These are phyloP conservation scores for Endogone sp. DNA, from an alignment of 192 early-diverging fungal species.

Conservation along the genomic window DNA sequence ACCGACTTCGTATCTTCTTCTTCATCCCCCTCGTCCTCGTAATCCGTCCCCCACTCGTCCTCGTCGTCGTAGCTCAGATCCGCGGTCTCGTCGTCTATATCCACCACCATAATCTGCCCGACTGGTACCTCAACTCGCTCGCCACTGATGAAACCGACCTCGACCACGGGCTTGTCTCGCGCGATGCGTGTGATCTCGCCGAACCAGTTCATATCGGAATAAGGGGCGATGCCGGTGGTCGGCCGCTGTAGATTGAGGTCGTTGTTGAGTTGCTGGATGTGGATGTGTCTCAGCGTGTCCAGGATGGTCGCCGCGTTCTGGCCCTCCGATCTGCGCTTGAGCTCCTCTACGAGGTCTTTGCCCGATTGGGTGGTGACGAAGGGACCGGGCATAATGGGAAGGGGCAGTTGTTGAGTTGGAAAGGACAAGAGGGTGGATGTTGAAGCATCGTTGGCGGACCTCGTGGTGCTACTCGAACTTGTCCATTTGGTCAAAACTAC, in stretches of 20 bases:
- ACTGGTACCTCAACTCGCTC: slow-evolving; percentile 17
- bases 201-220: slow-evolving; percentile 31
- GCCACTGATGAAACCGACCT: slow-evolving; percentile 36
- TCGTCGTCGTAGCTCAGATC: slow-evolving; percentile 22
- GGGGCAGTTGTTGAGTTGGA: background rate
- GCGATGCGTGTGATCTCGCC: slow-evolving; percentile 39
- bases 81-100: slow-evolving; percentile 34
- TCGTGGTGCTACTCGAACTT: background rate
- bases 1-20: slow-evolving; percentile 35
- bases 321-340: too few relatives aligned
- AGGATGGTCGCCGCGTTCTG: too few relatives aligned
- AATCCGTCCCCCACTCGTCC: slow-evolving; percentile 11
- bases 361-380: background rate
- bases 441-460: background rate
- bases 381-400: background rate
- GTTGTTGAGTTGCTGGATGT: background rate
- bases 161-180: slow-evolving; percentile 26
- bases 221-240: background rate
- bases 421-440: background rate
- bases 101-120: slow-evolving; percentile 27
- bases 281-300: background rate
- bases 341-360: background rate
- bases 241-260: background rate
- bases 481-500: background rate
- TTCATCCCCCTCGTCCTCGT: slow-evolving; percentile 27